Evolutionary conservation across 441 rosid species (phyloP), one percentile per base, ranked within the genome.

Genomic region (Jatropha multifida): DNA sequence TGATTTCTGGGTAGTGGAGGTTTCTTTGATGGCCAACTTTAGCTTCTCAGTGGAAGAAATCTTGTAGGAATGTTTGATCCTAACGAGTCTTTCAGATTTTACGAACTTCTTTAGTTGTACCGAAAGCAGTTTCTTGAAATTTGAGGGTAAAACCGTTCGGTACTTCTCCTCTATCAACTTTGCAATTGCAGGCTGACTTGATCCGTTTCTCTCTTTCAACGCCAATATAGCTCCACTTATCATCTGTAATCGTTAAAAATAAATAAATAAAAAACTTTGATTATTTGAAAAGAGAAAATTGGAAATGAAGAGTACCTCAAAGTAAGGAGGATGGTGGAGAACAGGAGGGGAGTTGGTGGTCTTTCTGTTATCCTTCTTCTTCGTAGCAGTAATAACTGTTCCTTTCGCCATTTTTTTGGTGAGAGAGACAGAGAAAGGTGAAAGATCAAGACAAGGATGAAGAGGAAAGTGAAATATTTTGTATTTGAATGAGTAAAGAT

Each of bases 101-200:
- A 88, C 96, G 0, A 89, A 89, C 73, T 86, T 89, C 83, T 85
- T 94, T 72, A 94, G 74, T 64, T 88, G 90, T 5, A 84, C 74
- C 4, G 90, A 80, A 49, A 94, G 38, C 14, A 89, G 78, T 85
- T 92, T 94, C 88, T 81, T 88, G 65, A 90, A 92, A 75, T 81
- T 90, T 0, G 84, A 55, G 15, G 97, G 96, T 56, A 94, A 76
- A n/a, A 73, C 67, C 5, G 37, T 2, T 77, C 86, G 86, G 12
- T 94, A 88, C 81, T 88, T 94, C 80, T 87, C 92, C 46, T 92
- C 97, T 2, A 86, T 84, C 82, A 89, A 89, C 73, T 88, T 94
- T 44, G 90, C 82, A 65, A 94, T 94, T 32, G 97, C 96, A 67
- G 89, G 84, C 77, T 90, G 97, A 69, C 98, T 94, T 51, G 98